Conservation (phyloP, 805 yeast species). For the Metschnikowia noctiluminum region DNA sequence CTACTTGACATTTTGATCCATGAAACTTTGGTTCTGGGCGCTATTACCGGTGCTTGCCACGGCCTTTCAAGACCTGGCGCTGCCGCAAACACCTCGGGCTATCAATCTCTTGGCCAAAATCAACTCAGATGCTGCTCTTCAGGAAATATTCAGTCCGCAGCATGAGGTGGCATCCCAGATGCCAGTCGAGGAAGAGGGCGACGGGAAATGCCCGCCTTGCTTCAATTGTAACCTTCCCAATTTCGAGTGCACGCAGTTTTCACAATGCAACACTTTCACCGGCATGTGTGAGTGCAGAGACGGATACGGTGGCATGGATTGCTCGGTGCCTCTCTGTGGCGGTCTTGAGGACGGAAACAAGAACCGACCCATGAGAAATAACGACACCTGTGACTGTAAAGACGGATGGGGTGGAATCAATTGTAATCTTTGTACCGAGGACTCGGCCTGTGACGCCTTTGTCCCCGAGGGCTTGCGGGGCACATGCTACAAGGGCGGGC, state of each 20-base stretch:
- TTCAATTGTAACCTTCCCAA: constrained; percentile 94
- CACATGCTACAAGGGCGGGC: constrained; percentile 84
- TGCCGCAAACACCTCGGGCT: neutral
- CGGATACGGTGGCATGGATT: constrained; percentile 93
- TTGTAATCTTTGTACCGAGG: constrained; percentile 78
- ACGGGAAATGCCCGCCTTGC: constrained; percentile 69
- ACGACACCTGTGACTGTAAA: constrained; percentile 63
- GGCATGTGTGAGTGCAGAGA: constrained; percentile 90
- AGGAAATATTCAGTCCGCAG: constrained; percentile 6
- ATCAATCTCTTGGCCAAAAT: constrained; percentile 6
- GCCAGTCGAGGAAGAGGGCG: neutral
- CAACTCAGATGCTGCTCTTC: constrained; percentile 1
- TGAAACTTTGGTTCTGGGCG: constrained; percentile 1
- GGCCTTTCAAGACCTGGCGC: neutral
- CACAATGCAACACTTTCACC: constrained; percentile 79
- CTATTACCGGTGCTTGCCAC: neutral
- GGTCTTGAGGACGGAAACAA: constrained; percentile 59
- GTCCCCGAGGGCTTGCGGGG: constrained; percentile 86
- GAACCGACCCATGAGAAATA: constrained; percentile 61
- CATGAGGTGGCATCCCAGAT: neutral
- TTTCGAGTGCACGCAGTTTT: constrained; percentile 85
- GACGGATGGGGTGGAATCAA: constrained; percentile 94
- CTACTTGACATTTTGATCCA: neutral
- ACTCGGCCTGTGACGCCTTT: constrained; percentile 76
- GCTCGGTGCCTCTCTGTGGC: constrained; percentile 87